Evolutionary conservation across 306 rosid genomes (phyloP).

Genomic region (Begonia fuchsioides): DNA sequence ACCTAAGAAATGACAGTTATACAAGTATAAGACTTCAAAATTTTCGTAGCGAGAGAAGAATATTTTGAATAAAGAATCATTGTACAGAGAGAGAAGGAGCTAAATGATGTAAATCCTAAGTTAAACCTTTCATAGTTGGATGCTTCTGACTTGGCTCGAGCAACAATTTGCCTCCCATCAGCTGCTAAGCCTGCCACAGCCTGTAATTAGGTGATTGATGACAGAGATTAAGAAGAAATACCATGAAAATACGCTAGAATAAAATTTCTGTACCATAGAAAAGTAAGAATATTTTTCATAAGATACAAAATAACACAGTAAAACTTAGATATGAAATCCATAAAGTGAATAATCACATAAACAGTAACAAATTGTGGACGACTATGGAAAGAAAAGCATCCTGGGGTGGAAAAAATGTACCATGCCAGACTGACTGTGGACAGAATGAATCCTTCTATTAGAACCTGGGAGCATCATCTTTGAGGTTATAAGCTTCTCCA

Average conservation of each 20-base stretch:
- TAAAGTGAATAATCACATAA: no score
- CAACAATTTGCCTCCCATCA: constrained; percentile 51
- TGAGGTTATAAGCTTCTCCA: constrained; percentile 87
- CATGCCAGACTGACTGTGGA: constrained; percentile 92
- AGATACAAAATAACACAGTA: no score
- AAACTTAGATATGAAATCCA: no score
- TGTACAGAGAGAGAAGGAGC: no score
- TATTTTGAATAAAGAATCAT: no score
- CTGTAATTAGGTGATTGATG: constrained; percentile 27
- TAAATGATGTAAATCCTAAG: not conserved
- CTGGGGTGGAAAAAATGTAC: constrained; percentile 17
- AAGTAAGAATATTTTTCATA: no score
- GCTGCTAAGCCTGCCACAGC: constrained; percentile 74
- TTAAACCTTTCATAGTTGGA: constrained; percentile 70
- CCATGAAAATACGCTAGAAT: not conserved
- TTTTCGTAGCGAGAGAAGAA: no score
- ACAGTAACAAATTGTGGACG: no score
- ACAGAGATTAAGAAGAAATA: not conserved
- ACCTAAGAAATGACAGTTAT: constrained; percentile 2
- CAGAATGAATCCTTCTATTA: constrained; percentile 85
- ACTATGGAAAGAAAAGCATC: no score
- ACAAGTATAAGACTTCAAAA: no score
- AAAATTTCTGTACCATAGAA: not conserved
- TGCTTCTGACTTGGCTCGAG: constrained; percentile 75
- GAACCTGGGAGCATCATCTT: constrained; percentile 99